Conservation (phyloP, 1,139 yeast species). For the Geotrichum klebahnii region DNA sequence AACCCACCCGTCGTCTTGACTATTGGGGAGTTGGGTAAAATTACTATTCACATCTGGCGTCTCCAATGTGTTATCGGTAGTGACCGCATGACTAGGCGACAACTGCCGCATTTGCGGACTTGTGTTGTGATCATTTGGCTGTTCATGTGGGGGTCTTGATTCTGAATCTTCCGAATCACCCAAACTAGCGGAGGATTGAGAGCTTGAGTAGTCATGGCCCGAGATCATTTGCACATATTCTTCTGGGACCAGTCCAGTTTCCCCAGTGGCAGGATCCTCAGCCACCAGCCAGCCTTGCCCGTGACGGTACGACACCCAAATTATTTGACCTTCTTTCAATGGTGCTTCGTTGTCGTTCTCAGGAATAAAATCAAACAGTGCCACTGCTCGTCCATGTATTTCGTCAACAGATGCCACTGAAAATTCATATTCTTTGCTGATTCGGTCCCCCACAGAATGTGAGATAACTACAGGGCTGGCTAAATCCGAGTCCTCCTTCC, state of each 20-base stretch:
- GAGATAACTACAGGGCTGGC: constrained; percentile 30
- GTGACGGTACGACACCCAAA: constrained; percentile 84
- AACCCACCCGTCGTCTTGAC: neutral
- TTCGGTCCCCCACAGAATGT: constrained; percentile 34
- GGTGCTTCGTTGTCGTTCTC: constrained; percentile 91
- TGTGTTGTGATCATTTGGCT: neutral
- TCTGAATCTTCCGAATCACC: neutral
- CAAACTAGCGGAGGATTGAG: constrained; percentile 1
- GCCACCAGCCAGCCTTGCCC: constrained; percentile 99
- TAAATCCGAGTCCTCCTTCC: constrained; percentile 36
- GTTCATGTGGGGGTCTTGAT: neutral
- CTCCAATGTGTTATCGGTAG: no score
- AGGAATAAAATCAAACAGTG: constrained; percentile 83
- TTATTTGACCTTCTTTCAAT: constrained; percentile 71
- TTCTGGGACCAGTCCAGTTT: constrained; percentile 92
- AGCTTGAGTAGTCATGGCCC: constrained; percentile 11
- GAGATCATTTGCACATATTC: constrained; percentile 67
- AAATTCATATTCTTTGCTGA: constrained; percentile 35
- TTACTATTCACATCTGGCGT: constrained; percentile 1
- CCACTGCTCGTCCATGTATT: constrained; percentile 64
- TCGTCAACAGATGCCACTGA: constrained; percentile 41
- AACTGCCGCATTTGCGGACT: no score
- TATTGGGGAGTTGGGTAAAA: neutral
- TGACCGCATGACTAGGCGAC: no score
- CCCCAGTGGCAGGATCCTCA: constrained; percentile 69